Evolutionary conservation across 805 yeast species (phyloP), one percentile per base, ranked within the genome.

Genomic region (Lachancea sp.): DNA sequence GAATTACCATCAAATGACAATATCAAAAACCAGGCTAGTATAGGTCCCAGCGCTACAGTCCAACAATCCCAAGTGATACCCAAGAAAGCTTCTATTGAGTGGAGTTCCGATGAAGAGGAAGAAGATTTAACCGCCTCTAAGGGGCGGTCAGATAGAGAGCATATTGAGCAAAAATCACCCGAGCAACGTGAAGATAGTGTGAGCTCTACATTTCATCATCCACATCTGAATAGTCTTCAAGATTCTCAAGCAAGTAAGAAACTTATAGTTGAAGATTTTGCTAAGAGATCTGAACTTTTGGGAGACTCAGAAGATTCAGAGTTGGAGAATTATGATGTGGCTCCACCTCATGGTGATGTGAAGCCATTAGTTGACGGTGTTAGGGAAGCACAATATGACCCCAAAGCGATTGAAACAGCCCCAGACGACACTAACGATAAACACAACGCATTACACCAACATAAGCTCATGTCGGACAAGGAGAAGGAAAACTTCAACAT

Each of bases 61-160:
- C 85, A 78, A 47, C 61, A 83, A 9, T 74, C 83, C 5, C 77
- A 81, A 3, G 80, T 90, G 3, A 77, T 83, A n/a, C 96, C 97
- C 0, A 74, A 82, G 20, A 86, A 83, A 58, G 85, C 96, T 0
- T 77, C 81, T 31, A 70, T 90, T 57, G 80, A 89, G 3, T 92
- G 96, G 88, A 82, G 90, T 12, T 82, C 88, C 40, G 95, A 83
- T 49, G 95, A 83, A 46, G 92, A 81, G 35, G 85, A 76, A 2
- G 75, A 69, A 1, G 71, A 61, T 23, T 31, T 34, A 17, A 36
- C 38, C 18, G 36, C 36, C 11, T 29, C 28, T 32, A 33, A 29
- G 16, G 19, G 5, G 28, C 6, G 16, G 11, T 23, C 28, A 28
- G 13, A 28, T 28, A 15, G n/a, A 28, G 31, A 28, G 8, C 31